Conservation (phyloP, 1,139 yeast species). For the Wickerhamomyces sp. region DNA sequence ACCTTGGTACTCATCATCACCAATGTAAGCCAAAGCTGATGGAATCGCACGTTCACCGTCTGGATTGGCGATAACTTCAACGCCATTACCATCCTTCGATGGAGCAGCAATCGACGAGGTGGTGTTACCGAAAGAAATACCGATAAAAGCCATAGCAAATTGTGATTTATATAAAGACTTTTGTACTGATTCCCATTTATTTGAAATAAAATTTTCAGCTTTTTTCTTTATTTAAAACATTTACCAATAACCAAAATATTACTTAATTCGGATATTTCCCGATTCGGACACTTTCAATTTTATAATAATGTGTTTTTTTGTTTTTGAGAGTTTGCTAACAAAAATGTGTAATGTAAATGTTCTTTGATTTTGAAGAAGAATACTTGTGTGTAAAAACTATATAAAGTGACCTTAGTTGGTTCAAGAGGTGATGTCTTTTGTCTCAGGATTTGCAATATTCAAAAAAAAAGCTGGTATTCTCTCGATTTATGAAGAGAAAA, state of each 20-base stretch:
- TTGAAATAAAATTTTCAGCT: background rate
- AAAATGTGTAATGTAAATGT: too few relatives aligned
- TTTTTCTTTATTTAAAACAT: too few relatives aligned
- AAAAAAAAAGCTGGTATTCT: conserved; percentile 67
- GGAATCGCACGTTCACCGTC: conserved; percentile 99
- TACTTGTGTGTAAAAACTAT: too few relatives aligned
- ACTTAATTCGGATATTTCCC: too few relatives aligned
- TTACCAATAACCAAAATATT: too few relatives aligned
- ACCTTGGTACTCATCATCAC: conserved; percentile 95
- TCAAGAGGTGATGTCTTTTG: conserved; percentile 15
- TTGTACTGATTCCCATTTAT: background rate
- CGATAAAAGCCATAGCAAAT: conserved; percentile 55
- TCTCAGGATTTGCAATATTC: conserved; percentile 63
- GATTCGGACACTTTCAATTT: too few relatives aligned
- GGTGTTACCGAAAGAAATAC: conserved; percentile 95
- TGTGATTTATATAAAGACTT: background rate
- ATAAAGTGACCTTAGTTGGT: too few relatives aligned
- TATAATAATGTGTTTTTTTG: too few relatives aligned
- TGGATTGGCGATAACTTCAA: conserved; percentile 96
- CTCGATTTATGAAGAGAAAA: conserved; percentile 57
- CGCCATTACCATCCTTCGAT: conserved; percentile 73
- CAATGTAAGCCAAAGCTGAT: conserved; percentile 86
- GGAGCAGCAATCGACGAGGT: conserved; percentile 93
- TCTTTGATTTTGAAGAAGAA: too few relatives aligned
- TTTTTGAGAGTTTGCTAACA: too few relatives aligned